Evolutionary conservation across 352 stramenopile genomes (phyloP), one percentile per base, ranked within the genome.

Genomic region (Globisporangium ultimum): DNA sequence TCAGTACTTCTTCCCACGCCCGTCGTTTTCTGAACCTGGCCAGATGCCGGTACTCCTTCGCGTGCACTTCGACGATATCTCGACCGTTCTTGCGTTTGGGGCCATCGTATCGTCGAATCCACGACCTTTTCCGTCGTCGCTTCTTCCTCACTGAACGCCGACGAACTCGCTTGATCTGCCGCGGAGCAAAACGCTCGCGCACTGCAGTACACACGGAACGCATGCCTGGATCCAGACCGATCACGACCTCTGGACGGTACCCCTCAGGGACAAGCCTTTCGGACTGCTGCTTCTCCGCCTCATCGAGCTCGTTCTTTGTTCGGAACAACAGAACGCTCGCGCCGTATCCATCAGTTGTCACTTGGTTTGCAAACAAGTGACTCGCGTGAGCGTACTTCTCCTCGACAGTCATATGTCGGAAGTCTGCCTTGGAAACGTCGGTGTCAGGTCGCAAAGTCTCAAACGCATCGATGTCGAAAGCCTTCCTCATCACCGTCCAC

Each of bases 191-290:
- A 28, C 58, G 43, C 24, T 67, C 60, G 34, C 60, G 10, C 0
- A 67, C 53, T 8, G 51, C 62, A 20, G 56, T 63, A 22, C 45
- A 53, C 2, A 68, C 17, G 0, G 46, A 24, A 14, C 55, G 45
- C 62, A 68, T 58, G 0, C 56, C 62, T 28, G 52, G 52, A 58
- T 68, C 56, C 12, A 68, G 56, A 10, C 52, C 62, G 14, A 64
- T 59, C 0, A 61, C 40, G 48, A 64, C 52, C 21, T 68, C 9
- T 0, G 62, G 56, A 14, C 45, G 14, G 34, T 53, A 61, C 2
- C 62, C 56, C 45, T 21, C 0, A 18, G 49, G 54, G 46, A 67
- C 14, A 0, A 60, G 24, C 22, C 22, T 43, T 42, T 9, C 51
- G 15, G 41, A 50, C n/a, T n/a, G n/a, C 49, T 47, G 34, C 32